phyloP scores from a whole-genome alignment of 176 grass and related monocot species.

The Rhynchospora pubera region DNA sequence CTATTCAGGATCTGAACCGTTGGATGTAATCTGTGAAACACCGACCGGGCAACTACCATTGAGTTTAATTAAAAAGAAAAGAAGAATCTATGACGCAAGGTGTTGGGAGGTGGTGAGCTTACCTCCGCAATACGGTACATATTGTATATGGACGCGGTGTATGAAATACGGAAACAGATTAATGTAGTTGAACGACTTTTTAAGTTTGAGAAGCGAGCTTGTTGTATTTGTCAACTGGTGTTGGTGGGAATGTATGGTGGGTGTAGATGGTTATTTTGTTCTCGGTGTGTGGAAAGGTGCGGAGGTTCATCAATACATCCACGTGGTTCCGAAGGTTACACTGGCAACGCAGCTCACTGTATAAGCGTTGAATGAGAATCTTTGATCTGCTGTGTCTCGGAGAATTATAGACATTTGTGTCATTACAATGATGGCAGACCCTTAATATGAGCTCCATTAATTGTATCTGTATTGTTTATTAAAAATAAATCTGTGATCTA shows the following conservation, averaged over 20 bases:
- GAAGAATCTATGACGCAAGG: not conserved
- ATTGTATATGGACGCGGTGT: not conserved
- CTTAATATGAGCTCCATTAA: too few relatives aligned
- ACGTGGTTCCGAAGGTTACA: not conserved
- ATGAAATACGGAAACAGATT: not conserved
- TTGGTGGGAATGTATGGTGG: not conserved
- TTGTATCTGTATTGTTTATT: too few relatives aligned
- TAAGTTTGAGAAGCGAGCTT: too few relatives aligned
- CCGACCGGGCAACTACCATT: conserved; percentile 1
- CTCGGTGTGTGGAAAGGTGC: not conserved
- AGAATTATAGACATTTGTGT: too few relatives aligned
- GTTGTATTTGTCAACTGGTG: too few relatives aligned
- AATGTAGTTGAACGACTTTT: not conserved
- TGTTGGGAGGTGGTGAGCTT: not conserved
- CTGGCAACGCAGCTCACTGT: not conserved
- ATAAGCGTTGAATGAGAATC: not conserved
- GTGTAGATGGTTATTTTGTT: not conserved
- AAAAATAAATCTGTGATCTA: too few relatives aligned
- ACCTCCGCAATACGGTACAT: not conserved
- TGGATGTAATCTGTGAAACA: not conserved
- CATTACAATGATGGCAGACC: too few relatives aligned
- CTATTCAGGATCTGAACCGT: not conserved
- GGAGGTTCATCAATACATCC: conserved; percentile 9
- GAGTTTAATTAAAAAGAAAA: not conserved
- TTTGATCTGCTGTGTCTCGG: not conserved